Conservation (phyloP, 805 yeast genomes). For the Candida taoyuanica region DNA sequence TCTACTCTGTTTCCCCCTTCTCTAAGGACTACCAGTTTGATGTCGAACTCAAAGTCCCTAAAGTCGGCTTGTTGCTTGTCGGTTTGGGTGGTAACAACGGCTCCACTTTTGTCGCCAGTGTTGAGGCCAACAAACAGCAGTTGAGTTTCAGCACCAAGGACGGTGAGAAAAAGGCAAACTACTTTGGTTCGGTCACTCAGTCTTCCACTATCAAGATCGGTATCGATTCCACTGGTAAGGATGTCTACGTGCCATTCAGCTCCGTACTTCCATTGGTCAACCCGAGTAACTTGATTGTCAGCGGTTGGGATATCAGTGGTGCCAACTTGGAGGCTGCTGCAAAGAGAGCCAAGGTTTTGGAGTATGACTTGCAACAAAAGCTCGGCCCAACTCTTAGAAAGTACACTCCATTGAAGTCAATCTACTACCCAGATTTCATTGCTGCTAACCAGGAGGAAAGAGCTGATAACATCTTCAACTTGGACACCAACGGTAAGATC, state of each 20-base stretch:
- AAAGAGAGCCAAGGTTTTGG: slow-evolving; percentile 83
- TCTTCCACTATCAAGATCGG: slow-evolving; percentile 87
- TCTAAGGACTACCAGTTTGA: slow-evolving; percentile 76
- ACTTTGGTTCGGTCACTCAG: slow-evolving; percentile 93
- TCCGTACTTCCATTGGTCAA: slow-evolving; percentile 80
- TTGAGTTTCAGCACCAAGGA: slow-evolving; percentile 77
- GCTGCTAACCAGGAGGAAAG: slow-evolving; percentile 91
- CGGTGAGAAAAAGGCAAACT: slow-evolving; percentile 68
- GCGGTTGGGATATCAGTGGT: slow-evolving; percentile 93
- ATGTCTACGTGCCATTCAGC: slow-evolving; percentile 89
- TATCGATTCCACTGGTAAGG: slow-evolving; percentile 72
- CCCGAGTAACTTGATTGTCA: slow-evolving; percentile 85
- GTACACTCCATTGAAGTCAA: slow-evolving; percentile 70
- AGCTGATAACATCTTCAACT: slow-evolving; percentile 80
- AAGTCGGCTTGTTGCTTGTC: slow-evolving; percentile 83
- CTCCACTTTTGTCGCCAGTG: slow-evolving; percentile 81
- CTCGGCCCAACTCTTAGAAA: slow-evolving; percentile 58
- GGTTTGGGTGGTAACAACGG: slow-evolving; percentile 98
- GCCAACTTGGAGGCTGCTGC: slow-evolving; percentile 70
- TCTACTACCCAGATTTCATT: slow-evolving; percentile 94
- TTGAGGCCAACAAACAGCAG: slow-evolving; percentile 78
- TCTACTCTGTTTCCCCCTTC: slow-evolving; percentile 68
- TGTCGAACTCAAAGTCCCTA: slow-evolving; percentile 76
- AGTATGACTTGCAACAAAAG: slow-evolving; percentile 75
- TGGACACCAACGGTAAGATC: slow-evolving; percentile 44